Percentiles rank a stretch among this genome's conserved stretches.
Evolutionary conservation across 2,329 filamentous ascomycete species (phyloP).

Genomic region (Thielaviopsis ethacetica): DNA sequence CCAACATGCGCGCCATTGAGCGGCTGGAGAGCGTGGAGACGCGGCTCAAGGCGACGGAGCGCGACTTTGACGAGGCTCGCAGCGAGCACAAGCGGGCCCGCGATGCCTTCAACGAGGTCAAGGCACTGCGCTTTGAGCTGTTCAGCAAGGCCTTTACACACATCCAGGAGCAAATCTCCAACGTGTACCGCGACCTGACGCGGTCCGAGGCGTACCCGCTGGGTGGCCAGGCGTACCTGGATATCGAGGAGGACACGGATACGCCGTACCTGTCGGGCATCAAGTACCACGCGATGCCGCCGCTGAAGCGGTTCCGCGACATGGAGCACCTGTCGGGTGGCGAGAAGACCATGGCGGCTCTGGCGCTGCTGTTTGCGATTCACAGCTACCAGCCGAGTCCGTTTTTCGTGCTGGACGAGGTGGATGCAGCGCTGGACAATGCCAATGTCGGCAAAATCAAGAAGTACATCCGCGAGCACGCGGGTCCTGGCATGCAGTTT

Average conservation of each 20-base stretch:
- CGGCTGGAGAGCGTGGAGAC: conserved; percentile 73
- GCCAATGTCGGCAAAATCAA: conserved; percentile 93
- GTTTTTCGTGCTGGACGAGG: conserved; percentile 96
- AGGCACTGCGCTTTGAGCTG: conserved; percentile 67
- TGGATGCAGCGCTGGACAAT: conserved; percentile 95
- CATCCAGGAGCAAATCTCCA: conserved; percentile 84
- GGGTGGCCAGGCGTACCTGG: conserved; percentile 77
- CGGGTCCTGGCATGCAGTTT: conserved; percentile 95
- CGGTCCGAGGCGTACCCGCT: conserved; percentile 79
- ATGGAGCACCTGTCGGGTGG: conserved; percentile 97
- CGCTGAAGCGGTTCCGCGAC: conserved; percentile 92
- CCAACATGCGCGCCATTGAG: conserved; percentile 91
- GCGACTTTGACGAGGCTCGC: conserved; percentile 78
- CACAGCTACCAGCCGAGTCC: conserved; percentile 91
- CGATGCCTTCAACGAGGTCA: conserved; percentile 69
- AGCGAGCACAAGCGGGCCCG: conserved; percentile 56
- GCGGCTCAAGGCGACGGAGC: conserved; percentile 67
- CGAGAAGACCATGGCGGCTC: conserved; percentile 95
- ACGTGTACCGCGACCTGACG: conserved; percentile 91
- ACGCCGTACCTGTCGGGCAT: conserved; percentile 91
- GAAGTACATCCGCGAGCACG: conserved; percentile 88
- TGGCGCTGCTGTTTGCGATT: conserved; percentile 91
- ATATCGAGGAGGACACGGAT: conserved; percentile 85
- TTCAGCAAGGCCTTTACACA: conserved; percentile 94
- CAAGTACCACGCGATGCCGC: conserved; percentile 98